Base-by-base conservation (phyloP, 2,329 filamentous ascomycete genomes). In the Beauveria asiatica region DNA sequence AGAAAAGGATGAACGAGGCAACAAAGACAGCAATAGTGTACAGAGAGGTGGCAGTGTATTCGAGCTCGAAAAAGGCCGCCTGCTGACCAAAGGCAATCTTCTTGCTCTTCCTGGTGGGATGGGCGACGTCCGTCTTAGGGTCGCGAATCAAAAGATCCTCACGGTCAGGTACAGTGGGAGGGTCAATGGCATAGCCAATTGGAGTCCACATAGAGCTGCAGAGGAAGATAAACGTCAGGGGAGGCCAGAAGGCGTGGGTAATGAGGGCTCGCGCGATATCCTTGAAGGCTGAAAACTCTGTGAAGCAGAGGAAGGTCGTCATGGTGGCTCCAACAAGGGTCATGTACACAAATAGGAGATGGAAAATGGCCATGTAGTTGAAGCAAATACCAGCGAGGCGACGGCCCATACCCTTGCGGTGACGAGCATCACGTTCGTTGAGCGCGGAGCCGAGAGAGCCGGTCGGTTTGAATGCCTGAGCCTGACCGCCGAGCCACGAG, bases 201-300 rank as follows among this genome's bases (percentile, higher is more conserved):
- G 84, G 84, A 0, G 78, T 82, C 80, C 81, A 84, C 27, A 83
- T 72, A 1, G 80, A 80, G 55, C 74, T 78, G 73, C 77, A 78
- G 52, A 81, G 76, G 66, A 81, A 80, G 48, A 84, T 65, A 71
- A 83, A 85, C 0, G 81, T 80, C 48, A 85, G 66, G 0, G 83
- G 83, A 6, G 83, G 83, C 83, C 83, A 86, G 71, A 81, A 82
- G 13, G 81, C 82, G 67, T 85, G 82, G 0, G 82, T 84, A 45
- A 86, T 67, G 4, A 87, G 72, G 64, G 77, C 78, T 52, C 80
- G 67, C 17, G 84, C 72, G n/a, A 77, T 70, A 10, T 75, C 73
- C 63, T 70, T 70, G 39, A 72, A 69, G 5, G 69, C 67, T 21
- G 72, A 66, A 25, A 76, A 69, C 17, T 72, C 66, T 41, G 73